Evolutionary conservation across 495 filamentous ascomycete genomes (phyloP).

Genomic region (Glonium stellatum): DNA sequence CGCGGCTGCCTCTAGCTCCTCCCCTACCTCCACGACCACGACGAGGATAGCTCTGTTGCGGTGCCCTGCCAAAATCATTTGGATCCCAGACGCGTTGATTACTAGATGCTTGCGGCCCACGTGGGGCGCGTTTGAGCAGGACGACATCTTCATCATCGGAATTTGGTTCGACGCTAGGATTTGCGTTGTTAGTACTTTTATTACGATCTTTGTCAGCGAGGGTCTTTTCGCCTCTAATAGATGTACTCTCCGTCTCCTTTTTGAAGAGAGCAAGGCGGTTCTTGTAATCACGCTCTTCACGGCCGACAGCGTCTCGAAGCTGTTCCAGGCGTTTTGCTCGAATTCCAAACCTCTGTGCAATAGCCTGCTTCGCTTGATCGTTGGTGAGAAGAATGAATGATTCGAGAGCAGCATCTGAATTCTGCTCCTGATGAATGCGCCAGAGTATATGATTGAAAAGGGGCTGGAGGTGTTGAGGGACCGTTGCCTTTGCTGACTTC

Average conservation of each 20-base stretch:
- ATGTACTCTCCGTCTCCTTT: slow-evolving; percentile 39
- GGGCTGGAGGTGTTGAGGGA: slow-evolving; percentile 45
- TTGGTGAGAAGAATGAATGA: slow-evolving; percentile 52
- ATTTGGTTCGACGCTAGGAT: slow-evolving; percentile 35
- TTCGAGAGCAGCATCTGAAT: slow-evolving; percentile 40
- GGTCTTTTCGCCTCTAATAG: slow-evolving; percentile 21
- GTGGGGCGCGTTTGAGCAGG: slow-evolving; percentile 41
- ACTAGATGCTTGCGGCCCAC: slow-evolving; percentile 30
- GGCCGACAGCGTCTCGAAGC: slow-evolving; percentile 50
- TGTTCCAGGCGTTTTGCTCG: slow-evolving; percentile 54
- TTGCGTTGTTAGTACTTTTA: slow-evolving; percentile 20
- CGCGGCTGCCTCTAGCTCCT: slow-evolving; percentile 7
- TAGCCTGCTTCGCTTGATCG: slow-evolving; percentile 47
- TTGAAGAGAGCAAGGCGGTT: slow-evolving; percentile 46
- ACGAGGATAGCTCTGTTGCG: slow-evolving; percentile 5
- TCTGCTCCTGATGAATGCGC: slow-evolving; percentile 46
- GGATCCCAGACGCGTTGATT: slow-evolving; percentile 33
- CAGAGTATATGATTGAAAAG: slow-evolving; percentile 58
- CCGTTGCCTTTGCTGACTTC: slow-evolving; percentile 28
- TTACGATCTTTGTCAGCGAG: slow-evolving; percentile 6
- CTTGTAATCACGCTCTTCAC: slow-evolving; percentile 54
- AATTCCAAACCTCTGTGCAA: slow-evolving; percentile 56
- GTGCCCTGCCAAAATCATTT: slow-evolving; percentile 32
- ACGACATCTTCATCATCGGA: slow-evolving; percentile 56
- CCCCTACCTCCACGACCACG: slow-evolving; percentile 22